A percentile compares a stretch with the other conserved stretches of the same genome.
phyloP scores from a whole-genome alignment of 805 yeast species.

The Candida namnaoensis region DNA sequence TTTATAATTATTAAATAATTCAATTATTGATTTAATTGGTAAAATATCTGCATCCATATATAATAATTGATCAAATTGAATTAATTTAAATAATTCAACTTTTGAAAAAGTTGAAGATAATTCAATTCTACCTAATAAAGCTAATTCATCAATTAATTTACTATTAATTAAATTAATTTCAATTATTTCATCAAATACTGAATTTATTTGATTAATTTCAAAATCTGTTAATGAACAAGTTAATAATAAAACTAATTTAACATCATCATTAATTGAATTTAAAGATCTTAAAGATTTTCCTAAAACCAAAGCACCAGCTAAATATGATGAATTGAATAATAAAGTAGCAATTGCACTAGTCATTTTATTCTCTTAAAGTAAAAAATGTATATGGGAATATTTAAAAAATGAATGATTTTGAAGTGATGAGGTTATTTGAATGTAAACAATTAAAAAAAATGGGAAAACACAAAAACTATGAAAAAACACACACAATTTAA shows the following conservation, averaged over 20 bases:
- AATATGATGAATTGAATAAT: slow-evolving; percentile 39
- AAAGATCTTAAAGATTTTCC: slow-evolving; percentile 27
- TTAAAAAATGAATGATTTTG: too few species aligned
- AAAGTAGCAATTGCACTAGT: slow-evolving; percentile 35
- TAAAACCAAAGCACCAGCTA: slow-evolving; percentile 50
- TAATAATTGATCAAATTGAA: slow-evolving; percentile 34
- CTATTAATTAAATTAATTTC: slow-evolving; percentile 17
- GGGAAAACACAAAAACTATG: too few species aligned
- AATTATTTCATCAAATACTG: slow-evolving; percentile 18
- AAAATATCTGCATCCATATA: slow-evolving; percentile 63
- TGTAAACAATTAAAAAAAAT: too few species aligned
- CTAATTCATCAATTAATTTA: slow-evolving; percentile 16
- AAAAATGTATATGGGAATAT: too few species aligned
- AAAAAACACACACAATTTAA: too few species aligned
- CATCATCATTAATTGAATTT: slow-evolving; percentile 2
- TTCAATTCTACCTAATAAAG: slow-evolving; percentile 39
- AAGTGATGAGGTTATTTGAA: too few species aligned
- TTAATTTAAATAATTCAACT: slow-evolving; percentile 38
- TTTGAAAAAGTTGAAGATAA: slow-evolving; percentile 42
- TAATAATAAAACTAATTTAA: slow-evolving; percentile 13
- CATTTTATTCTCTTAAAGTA: too few species aligned
- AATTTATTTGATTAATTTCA: slow-evolving; percentile 6
- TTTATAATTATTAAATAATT: slow-evolving; percentile 10
- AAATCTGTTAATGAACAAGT: slow-evolving; percentile 9
- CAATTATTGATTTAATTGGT: slow-evolving; percentile 26